A percentile compares a stretch with the other conserved stretches of the same genome.
These are phyloP conservation scores for Quercus suber DNA, from an alignment of 306 rosid genomes.

Conservation along the genomic window DNA sequence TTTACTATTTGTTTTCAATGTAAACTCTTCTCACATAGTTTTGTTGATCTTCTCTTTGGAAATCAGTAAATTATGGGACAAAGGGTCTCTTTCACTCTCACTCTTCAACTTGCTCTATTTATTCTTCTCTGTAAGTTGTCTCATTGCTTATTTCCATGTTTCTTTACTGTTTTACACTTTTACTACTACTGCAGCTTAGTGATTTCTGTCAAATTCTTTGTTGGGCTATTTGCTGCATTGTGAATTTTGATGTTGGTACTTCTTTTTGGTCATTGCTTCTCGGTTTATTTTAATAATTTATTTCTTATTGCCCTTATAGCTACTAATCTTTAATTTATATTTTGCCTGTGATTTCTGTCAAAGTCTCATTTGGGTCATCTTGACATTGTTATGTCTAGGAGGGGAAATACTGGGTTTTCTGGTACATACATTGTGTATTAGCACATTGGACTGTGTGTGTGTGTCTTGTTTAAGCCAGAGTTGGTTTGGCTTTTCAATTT, in stretches of 20 bases:
- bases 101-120: conserved; percentile 28
- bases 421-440: not conserved
- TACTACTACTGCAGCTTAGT: not conserved
- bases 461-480: not conserved
- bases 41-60: conserved; percentile 15
- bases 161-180: not conserved
- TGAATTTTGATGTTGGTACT: not conserved
- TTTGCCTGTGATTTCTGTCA: not conserved
- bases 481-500: not conserved
- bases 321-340: not conserved
- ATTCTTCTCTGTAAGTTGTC: conserved; percentile 37
- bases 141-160: not conserved
- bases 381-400: not conserved
- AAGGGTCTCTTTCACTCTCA: conserved; percentile 15
- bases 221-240: not conserved
- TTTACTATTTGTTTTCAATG: not conserved
- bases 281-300: not conserved
- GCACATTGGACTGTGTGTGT: not conserved
- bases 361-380: not conserved
- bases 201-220: not conserved
- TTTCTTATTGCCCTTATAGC: not conserved
- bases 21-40: not conserved
- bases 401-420: not conserved
- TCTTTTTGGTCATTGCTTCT: not conserved
- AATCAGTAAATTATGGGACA: conserved; percentile 30